Percentiles rank a stretch among this genome's conserved stretches.
These are phyloP conservation scores for Anthracocystis setariae DNA, from an alignment of 1,284 basidiomycete species.

Conservation along the genomic window DNA sequence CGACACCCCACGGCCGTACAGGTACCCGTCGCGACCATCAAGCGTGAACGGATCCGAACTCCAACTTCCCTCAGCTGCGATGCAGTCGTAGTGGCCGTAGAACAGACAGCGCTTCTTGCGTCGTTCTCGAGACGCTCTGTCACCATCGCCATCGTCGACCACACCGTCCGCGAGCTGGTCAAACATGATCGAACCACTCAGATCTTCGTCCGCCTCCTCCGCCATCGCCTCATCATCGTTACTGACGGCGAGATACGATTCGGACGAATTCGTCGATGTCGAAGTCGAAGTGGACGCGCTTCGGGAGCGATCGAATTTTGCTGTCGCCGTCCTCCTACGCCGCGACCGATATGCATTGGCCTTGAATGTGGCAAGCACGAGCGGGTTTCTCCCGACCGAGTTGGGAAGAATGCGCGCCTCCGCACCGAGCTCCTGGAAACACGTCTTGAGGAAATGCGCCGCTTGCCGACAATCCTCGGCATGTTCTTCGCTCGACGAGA, in stretches of 20 bases:
- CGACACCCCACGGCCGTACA: constrained; percentile 87
- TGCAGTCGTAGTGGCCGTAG: constrained; percentile 66
- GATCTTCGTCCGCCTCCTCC: constrained; percentile 13
- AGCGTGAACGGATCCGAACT: constrained; percentile 84
- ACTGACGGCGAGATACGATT: constrained; percentile 11
- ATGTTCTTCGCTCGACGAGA: constrained; percentile 77
- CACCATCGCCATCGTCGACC: constrained; percentile 3
- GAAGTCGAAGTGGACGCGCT: constrained; percentile 31
- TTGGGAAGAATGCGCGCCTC: constrained; percentile 56
- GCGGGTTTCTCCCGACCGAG: constrained; percentile 49
- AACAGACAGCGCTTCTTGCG: constrained; percentile 51
- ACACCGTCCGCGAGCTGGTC: constrained; percentile 20
- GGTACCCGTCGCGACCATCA: constrained; percentile 85
- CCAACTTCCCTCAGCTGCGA: constrained; percentile 72
- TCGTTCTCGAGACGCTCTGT: constrained; percentile 4
- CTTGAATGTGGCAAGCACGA: constrained; percentile 61
- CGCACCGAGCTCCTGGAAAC: constrained; percentile 58
- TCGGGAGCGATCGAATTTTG: constrained; percentile 13
- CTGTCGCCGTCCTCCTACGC: constrained; percentile 15
- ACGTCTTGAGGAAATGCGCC: constrained; percentile 59
- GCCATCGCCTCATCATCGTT: constrained; percentile 8
- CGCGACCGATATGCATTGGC: constrained; percentile 35
- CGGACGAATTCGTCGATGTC: constrained; percentile 15
- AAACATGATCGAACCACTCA: constrained; percentile 41
- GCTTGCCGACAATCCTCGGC: constrained; percentile 75